Evolutionary conservation across 306 rosid species (phyloP), one percentile per base, ranked within the genome.

Genomic region (Cicer bijugum): DNA sequence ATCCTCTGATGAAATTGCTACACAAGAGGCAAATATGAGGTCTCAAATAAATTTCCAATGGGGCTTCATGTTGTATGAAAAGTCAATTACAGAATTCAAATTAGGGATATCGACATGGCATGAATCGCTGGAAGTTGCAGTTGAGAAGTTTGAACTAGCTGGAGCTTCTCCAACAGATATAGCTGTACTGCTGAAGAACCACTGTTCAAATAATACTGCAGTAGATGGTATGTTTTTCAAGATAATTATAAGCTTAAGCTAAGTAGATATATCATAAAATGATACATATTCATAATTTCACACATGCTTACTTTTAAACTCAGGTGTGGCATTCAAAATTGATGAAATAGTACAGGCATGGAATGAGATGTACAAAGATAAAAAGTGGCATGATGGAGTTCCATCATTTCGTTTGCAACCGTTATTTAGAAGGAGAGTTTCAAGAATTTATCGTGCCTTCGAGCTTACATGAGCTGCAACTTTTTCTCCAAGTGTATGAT

Each of bases 61-160:
- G 97, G 98, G 96, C 16, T 86, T 90, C 50, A 86, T 93, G 92
- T 85, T 93, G 5, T 93, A 89, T 28, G 97, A 93, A 77, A 93
- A 91, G 64, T 93, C 98, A 0, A 83, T 87, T 23, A 80, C 87
- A 64, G 98, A 93, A 78, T 91, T 86, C 79, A 91, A 88, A 80
- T 68, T 88, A 76, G 89, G 84, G 67, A 74, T 89, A 66, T 94
- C 92, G 0, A 72, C 73, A 23, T 93, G 98, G 98, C 82, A 84
- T 39, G 97, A 91, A 80, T 76, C 89, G 66, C 79, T 91, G 60
- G 91, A 87, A 71, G 85, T 75, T 81, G 88, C 97, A 70, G 62
- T 87, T 35, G 95, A 93, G 85, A 93, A 91, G 75, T 91, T 93
- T 75, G 94, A 85, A 74, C 89, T 85, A 47, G 89, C 96, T 47